Percentiles rank a stretch among this genome's conserved stretches.
Evolutionary conservation across 1,284 basidiomycete species (phyloP).

Genomic region (Chiua sp.): DNA sequence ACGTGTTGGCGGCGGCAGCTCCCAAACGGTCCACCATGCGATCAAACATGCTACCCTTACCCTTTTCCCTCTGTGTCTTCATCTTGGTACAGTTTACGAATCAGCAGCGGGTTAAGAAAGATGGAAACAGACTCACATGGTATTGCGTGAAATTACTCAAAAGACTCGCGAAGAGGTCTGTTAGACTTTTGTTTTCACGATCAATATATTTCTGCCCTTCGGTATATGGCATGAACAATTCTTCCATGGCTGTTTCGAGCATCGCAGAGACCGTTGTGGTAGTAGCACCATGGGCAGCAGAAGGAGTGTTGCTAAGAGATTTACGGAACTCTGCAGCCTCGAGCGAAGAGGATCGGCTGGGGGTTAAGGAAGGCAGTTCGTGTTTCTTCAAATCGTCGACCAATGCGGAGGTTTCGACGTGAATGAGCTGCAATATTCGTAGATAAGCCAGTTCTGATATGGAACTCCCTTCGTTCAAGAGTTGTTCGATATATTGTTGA

Average conservation of each 20-base stretch:
- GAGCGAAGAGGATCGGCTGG: constrained; percentile 56
- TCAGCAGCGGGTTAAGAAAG: constrained; percentile 14
- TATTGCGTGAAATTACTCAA: constrained; percentile 85
- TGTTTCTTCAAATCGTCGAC: constrained; percentile 95
- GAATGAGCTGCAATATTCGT: constrained; percentile 89
- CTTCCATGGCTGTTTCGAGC: constrained; percentile 95
- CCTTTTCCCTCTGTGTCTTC: constrained; percentile 68
- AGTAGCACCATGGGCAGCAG: constrained; percentile 42
- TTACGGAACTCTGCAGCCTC: constrained; percentile 65
- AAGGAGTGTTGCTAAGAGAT: constrained; percentile 53
- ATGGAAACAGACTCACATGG: constrained; percentile 66
- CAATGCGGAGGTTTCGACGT: constrained; percentile 78
- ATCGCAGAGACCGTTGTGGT: constrained; percentile 74
- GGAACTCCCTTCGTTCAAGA: constrained; percentile 74
- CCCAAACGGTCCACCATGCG: constrained; percentile 93
- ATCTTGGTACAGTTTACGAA: constrained; percentile 50
- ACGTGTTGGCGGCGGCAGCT: constrained; percentile 71
- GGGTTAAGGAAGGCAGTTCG: constrained; percentile 76
- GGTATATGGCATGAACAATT: constrained; percentile 94
- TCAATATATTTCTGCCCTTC: constrained; percentile 95
- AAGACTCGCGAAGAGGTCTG: constrained; percentile 81
- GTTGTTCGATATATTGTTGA: constrained; percentile 91
- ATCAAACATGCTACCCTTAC: constrained; percentile 88
- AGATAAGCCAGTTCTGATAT: constrained; percentile 92
- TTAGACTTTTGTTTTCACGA: constrained; percentile 87